phyloP scores from a whole-genome alignment of 306 rosid species.

The Pterocarpus macrocarpus region DNA sequence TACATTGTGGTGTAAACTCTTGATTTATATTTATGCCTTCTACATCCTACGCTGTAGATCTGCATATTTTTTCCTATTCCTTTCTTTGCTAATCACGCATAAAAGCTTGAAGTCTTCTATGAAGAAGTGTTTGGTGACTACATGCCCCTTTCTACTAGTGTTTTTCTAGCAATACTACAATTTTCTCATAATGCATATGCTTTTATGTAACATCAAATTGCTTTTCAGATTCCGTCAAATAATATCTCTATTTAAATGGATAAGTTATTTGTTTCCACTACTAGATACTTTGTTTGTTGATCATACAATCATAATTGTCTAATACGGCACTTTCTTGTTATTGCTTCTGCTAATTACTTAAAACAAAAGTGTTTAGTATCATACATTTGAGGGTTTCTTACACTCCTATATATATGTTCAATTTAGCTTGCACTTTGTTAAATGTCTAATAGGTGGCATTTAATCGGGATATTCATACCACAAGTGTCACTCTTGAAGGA shows the following conservation, averaged over 20 bases:
- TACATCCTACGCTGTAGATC: conserved; percentile 2
- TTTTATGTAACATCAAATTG: conserved; percentile 1
- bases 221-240: background rate
- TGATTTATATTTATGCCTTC: conserved; percentile 36
- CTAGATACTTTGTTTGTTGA: conserved; percentile 14
- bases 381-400: background rate
- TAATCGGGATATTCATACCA: conserved; percentile 70
- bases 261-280: conserved; percentile 25
- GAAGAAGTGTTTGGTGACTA: conserved; percentile 20
- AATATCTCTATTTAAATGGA: conserved; percentile 12
- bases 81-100: conserved; percentile 14
- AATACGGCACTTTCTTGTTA: conserved; percentile 15
- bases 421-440: conserved; percentile 40
- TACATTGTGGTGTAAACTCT: conserved; percentile 29
- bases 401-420: conserved; percentile 36
- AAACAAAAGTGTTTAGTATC: background rate
- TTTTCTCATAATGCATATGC: conserved; percentile 6
- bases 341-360: background rate
- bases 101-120: conserved; percentile 1
- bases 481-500: conserved; percentile 98
- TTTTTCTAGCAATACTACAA: background rate
- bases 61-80: conserved; percentile 20
- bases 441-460: conserved; percentile 80
- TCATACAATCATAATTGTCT: background rate
- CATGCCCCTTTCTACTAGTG: background rate